Evolutionary conservation across 2,329 filamentous ascomycete genomes (phyloP), one percentile per base, ranked within the genome.

Genomic region (Nigrospora oryzae): DNA sequence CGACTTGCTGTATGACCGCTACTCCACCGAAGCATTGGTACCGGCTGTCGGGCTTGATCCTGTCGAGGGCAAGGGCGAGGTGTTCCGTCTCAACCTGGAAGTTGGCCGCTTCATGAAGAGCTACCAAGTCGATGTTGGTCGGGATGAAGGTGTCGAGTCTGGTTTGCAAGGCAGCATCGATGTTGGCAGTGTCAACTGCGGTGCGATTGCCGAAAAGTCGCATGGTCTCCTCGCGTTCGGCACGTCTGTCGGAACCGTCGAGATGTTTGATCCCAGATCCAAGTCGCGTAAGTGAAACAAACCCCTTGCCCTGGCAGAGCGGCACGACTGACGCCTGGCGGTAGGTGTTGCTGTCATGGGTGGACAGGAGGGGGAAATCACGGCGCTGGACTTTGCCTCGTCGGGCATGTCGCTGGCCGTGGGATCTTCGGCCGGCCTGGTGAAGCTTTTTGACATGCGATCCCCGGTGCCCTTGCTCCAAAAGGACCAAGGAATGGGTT

Each of bases 401-500:
- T 89, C 87, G 1, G 93, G 93, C 0, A 71, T 98, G 40, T 90
- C 86, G 1, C 69, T 97, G 31, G 89, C 86, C 1, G 86, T 88
- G 1, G 93, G 93, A 15, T 87, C 87, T n/a, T 91, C 88, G 1
- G 84, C 81, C 38, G 93, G 94, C 17, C 77, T 96, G 40, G 81
- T 96, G 39, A 85, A 94, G 56, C 77, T 96, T 8, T 98, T 95
- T 61, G 93, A 98, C 64, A 70, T 98, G 42, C 86, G 93, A 59
- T 89, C 89, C 17, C 89, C 93, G 0, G 76, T 86, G 0, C 89
- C 94, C 1, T 68, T 95, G 10, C 70, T 97, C 40, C 87, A 84
- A 60, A 97, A 96, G 63, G 91, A 97, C 56, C 93, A 98, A 67
- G 93, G 94, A 40, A 95, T 95, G 61, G 91, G 91, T 3, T 94